Conservation (phyloP, 2,329 filamentous ascomycete species). For the Pseudogymnoascus destructans region DNA sequence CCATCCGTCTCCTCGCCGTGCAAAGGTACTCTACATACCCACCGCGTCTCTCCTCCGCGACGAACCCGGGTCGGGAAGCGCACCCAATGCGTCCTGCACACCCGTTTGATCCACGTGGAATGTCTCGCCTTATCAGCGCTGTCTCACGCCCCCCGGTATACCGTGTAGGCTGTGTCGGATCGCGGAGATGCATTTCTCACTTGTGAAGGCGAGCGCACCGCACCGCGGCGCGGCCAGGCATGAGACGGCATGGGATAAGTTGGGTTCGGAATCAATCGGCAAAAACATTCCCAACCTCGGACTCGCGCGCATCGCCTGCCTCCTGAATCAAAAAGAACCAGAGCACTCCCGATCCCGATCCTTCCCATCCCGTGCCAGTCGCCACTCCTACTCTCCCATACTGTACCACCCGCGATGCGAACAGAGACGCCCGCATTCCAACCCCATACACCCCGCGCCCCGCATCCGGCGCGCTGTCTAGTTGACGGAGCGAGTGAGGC, state of each 20-base stretch:
- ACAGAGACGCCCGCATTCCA: neutral
- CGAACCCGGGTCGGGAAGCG: neutral
- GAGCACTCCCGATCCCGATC: neutral
- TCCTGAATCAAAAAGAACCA: neutral
- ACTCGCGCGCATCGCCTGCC: neutral
- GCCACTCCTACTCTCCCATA: neutral
- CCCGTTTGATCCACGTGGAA: neutral
- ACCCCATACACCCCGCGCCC: neutral
- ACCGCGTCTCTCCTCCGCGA: neutral
- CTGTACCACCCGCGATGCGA: neutral
- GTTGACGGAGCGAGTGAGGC: neutral
- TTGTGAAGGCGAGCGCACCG: neutral
- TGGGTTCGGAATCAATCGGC: neutral
- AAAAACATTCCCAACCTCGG: neutral
- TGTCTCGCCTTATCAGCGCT: neutral
- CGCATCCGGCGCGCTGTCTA: neutral
- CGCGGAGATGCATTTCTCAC: neutral
- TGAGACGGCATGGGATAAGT: neutral
- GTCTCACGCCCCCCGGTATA: neutral
- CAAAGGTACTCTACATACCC: neutral
- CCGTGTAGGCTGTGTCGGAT: neutral
- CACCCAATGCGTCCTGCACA: constrained; percentile 3
- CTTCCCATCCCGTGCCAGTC: neutral
- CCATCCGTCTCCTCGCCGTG: neutral
- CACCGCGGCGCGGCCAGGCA: neutral